A percentile compares a stretch with the other conserved stretches of the same genome.
Evolutionary conservation across 2,329 filamentous ascomycete genomes (phyloP).

Genomic region (Talaromyces sp.): DNA sequence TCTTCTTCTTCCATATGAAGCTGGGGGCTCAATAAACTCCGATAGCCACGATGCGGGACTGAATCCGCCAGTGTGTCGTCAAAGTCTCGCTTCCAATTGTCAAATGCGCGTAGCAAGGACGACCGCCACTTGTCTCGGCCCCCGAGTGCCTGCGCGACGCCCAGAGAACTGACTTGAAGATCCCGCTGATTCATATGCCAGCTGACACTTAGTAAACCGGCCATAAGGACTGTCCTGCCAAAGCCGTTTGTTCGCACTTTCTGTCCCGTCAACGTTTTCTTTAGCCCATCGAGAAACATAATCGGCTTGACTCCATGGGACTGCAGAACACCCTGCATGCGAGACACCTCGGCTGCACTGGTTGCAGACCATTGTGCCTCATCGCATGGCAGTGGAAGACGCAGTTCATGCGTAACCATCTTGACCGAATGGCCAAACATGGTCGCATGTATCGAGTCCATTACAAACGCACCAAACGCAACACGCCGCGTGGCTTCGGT

Average conservation of each 20-base stretch:
- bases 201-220: conserved; percentile 83
- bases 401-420: conserved; percentile 95
- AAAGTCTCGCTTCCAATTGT: conserved; percentile 89
- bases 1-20: conserved; percentile 52
- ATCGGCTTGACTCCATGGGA: conserved; percentile 77
- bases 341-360: conserved; percentile 76
- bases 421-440: conserved; percentile 97
- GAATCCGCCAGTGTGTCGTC: conserved; percentile 67
- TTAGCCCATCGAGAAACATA: conserved; percentile 85
- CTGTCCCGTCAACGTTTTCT: conserved; percentile 79
- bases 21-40: conserved; percentile 13
- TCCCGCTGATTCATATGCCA: conserved; percentile 98
- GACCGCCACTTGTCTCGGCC: conserved; percentile 87
- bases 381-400: conserved; percentile 83
- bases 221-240: conserved; percentile 88
- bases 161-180: conserved; percentile 82
- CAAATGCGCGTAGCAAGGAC: conserved; percentile 79
- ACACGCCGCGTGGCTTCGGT: conserved; percentile 84
- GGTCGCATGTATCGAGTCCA: conserved; percentile 92
- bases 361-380: conserved; percentile 88
- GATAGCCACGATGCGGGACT: conserved; percentile 19
- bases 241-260: conserved; percentile 88
- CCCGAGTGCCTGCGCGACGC: conserved; percentile 71
- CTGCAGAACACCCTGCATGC: conserved; percentile 73
- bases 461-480: conserved; percentile 88